These are phyloP conservation scores for Malus sieversii DNA, from an alignment of 306 rosid species.

Conservation along the genomic window DNA sequence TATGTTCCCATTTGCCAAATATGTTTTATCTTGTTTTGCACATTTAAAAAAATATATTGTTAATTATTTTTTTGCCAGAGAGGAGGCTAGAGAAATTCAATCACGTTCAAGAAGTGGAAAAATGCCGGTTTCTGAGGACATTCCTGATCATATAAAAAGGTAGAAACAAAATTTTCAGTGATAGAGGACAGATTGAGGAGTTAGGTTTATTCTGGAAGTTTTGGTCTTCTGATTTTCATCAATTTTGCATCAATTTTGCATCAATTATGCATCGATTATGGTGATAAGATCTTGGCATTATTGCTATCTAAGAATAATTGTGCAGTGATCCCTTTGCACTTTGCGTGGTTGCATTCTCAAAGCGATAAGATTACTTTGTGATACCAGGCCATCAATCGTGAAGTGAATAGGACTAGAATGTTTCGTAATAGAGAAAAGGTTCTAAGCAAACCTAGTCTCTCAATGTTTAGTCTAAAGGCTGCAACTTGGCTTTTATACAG, in stretches of 20 bases:
- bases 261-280: neutral
- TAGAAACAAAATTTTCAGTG: conserved; percentile 10
- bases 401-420: neutral
- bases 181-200: neutral
- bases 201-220: neutral
- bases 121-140: conserved; percentile 25
- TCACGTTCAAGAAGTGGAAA: conserved; percentile 20
- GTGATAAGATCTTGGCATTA: neutral
- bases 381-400: neutral
- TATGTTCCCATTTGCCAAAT: neutral
- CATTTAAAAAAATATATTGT: too few species aligned
- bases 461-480: neutral
- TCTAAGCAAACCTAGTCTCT: neutral
- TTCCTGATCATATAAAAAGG: conserved; percentile 53
- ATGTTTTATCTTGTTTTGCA: neutral
- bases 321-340: neutral
- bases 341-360: neutral
- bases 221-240: too few species aligned
- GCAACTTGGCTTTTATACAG: neutral
- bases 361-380: neutral
- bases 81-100: conserved; percentile 62
- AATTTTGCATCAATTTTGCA: neutral
- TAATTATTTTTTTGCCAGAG: conserved; percentile 25
- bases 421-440: neutral
- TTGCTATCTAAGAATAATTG: neutral